Percentiles rank a stretch among this genome's conserved stretches.
These are phyloP conservation scores for Crithidia mellificae DNA, from an alignment of 208 protist genomes.

Conservation along the genomic window DNA sequence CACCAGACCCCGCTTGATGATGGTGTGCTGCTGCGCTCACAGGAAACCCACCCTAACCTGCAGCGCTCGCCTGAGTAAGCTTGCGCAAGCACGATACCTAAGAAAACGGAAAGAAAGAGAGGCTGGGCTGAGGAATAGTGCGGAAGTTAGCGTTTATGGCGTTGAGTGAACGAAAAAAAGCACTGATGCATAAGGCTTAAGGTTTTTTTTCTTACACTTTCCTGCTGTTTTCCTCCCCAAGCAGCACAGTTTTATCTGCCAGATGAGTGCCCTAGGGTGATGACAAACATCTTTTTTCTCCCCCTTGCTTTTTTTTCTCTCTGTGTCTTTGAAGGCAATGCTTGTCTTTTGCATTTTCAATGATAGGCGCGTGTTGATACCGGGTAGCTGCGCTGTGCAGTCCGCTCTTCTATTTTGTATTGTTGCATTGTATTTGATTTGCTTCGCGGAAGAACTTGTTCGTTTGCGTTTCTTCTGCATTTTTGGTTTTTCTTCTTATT, in stretches of 20 bases:
- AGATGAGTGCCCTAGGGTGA: no score
- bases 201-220: no score
- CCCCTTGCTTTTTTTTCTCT: no score
- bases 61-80: conserved; percentile 81
- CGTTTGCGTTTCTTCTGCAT: background rate
- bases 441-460: background rate
- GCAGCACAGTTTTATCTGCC: no score
- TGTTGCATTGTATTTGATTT: background rate
- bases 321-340: background rate
- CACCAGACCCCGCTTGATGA: conserved; percentile 88
- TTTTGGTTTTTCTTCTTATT: conserved; percentile 18
- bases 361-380: background rate
- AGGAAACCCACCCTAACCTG: conserved; percentile 81
- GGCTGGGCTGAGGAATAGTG: no score
- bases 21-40: conserved; percentile 58
- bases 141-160: no score
- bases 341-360: conserved; percentile 15
- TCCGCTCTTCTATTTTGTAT: conserved; percentile 6
- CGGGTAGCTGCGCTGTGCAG: background rate
- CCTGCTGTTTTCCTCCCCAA: no score
- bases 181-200: no score
- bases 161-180: no score
- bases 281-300: no score
- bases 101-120: no score
- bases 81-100: background rate